Evolutionary conservation across 2,329 filamentous ascomycete species (phyloP).

Genomic region (Tolypocladium tundrense): DNA sequence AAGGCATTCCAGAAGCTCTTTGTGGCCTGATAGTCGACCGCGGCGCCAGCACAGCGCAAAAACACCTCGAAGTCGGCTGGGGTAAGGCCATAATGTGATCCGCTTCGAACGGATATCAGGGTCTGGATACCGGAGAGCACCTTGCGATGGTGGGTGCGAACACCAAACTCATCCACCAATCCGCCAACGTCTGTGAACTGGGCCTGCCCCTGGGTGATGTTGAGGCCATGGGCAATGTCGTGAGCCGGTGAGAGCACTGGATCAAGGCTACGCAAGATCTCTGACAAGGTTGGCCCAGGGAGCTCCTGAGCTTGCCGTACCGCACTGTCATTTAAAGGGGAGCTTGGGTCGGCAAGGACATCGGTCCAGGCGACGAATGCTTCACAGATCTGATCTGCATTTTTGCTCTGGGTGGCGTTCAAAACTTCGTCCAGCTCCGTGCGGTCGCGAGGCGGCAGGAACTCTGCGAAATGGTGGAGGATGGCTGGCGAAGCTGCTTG

Average conservation of each 20-base stretch:
- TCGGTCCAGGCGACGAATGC: conserved; percentile 17
- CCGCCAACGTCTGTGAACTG: conserved; percentile 25
- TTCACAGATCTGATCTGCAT: conserved; percentile 11
- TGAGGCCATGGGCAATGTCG: conserved; percentile 34
- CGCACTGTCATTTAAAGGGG: conserved; percentile 11
- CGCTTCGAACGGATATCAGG: conserved; percentile 22
- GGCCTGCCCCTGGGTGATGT: conserved; percentile 27
- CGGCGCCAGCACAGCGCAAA: conserved; percentile 37
- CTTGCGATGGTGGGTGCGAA: conserved; percentile 28
- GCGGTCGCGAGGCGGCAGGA: conserved; percentile 5
- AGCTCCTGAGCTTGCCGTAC: conserved; percentile 27
- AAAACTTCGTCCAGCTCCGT: conserved; percentile 16
- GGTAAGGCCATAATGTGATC: conserved; percentile 15
- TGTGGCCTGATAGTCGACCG: conserved; percentile 23
- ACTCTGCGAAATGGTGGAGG: conserved; percentile 4
- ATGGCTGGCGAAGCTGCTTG: conserved; percentile 3
- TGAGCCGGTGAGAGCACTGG: conserved; percentile 39
- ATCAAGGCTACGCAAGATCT: conserved; percentile 52
- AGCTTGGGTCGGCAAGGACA: conserved; percentile 9
- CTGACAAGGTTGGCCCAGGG: conserved; percentile 47
- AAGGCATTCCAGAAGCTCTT: conserved; percentile 26
- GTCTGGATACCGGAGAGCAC: conserved; percentile 25
- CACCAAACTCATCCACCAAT: conserved; percentile 31
- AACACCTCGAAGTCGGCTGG: conserved; percentile 33
- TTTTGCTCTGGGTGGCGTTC: conserved; percentile 18